Evolutionary conservation across 2,329 filamentous ascomycete genomes (phyloP).

Genomic region (Colletotrichum magnum): DNA sequence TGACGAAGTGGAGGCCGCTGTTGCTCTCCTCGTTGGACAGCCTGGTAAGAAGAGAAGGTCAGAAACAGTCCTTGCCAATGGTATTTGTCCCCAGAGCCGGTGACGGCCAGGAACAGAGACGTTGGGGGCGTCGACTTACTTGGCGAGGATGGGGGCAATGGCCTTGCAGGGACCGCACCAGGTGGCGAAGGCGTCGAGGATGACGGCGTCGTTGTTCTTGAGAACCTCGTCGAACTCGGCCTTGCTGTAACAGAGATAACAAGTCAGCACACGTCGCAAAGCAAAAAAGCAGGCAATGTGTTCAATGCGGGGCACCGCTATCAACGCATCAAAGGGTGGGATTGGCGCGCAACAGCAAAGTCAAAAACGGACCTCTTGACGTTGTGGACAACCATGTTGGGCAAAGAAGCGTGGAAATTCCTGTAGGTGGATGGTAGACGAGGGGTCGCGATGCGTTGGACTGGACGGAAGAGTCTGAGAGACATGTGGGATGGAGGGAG

Average conservation of each 20-base stretch:
- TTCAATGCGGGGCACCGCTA: not conserved
- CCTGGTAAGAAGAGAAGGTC: not conserved
- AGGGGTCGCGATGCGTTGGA: constrained; percentile 37
- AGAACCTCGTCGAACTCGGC: constrained; percentile 71
- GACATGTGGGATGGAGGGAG: constrained; percentile 32
- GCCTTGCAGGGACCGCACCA: constrained; percentile 98
- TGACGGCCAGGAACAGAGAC: not conserved
- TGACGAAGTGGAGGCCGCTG: constrained; percentile 81
- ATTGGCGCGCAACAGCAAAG: not conserved
- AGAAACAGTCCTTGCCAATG: not conserved
- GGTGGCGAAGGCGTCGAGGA: constrained; percentile 89
- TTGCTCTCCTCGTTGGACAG: constrained; percentile 58
- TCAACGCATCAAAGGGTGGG: not conserved
- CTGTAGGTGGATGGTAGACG: constrained; percentile 29
- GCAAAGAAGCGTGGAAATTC: constrained; percentile 53
- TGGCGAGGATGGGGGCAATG: constrained; percentile 82
- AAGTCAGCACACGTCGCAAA: not conserved
- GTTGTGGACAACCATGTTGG: constrained; percentile 62
- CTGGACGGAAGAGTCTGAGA: constrained; percentile 30
- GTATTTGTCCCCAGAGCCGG: not conserved
- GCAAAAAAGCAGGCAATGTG: not conserved
- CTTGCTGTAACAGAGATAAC: constrained; percentile 58
- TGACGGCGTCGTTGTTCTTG: constrained; percentile 71
- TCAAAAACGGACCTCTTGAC: constrained; percentile 52
- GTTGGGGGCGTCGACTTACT: constrained; percentile 60